Base-by-base conservation (phyloP, 345 rosid genomes). In the Noccaea bulbosa region DNA sequence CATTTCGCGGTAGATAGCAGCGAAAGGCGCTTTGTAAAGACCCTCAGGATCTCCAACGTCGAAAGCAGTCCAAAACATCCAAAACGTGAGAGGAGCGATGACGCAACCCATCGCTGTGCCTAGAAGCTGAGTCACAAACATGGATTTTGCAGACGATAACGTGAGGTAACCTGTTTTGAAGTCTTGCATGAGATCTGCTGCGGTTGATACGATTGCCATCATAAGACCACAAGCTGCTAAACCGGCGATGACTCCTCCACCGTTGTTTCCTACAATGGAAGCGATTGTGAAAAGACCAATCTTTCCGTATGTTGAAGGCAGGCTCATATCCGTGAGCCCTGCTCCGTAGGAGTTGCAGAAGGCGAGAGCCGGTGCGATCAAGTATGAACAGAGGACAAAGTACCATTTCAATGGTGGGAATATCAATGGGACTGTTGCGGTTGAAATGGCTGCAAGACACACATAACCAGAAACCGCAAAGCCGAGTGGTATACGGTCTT, bases 101-200 rank as follows among this genome's bases (percentile, higher is more conserved):
- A 89, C 74, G 43, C 96, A 91, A 33, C 92, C 97, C 88, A 89
- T 86, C 54, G 90, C 84, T 11, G 96, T 86, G 74, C 93, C 93
- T 1, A 83, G 6, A 66, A 89, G 55, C 65, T 88, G 93, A 78
- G 90, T 87, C 77, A 88, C 87, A 75, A 91, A 88, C 96, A 89
- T 85, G 8, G 96, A 89, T 59, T 78, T 89, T 65, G 93, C 88
- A 10, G 97, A 91, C 34, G 97, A 83, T 54, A 85, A 65, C 15
- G 96, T 88, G 16, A 86, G 86, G 78, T 89, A 86, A 70, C 90
- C 89, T 1, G 90, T 89, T 81, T 89, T 91, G 59, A 91, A 89
- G 78, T 91, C 96, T 79, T 89, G 96, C 96, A 89, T 87, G 22
- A 91, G 93, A 78, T 91, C 93, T 14, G 93, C 91, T 6, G 95